These are phyloP conservation scores for Hypoxylon lenormandii DNA, from an alignment of 495 filamentous ascomycete species.

Conservation along the genomic window DNA sequence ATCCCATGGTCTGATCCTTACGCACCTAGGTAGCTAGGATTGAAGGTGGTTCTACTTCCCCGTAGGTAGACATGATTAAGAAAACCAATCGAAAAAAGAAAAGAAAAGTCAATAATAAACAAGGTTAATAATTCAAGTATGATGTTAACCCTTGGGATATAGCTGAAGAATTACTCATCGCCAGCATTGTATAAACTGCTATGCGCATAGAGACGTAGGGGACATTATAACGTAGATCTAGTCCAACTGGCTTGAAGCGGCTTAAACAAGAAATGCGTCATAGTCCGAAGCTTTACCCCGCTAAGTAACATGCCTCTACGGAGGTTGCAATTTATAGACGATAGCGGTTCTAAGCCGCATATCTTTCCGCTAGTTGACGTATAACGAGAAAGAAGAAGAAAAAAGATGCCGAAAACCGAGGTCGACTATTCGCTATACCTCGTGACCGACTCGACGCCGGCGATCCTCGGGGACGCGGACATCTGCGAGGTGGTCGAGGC, in stretches of 20 bases:
- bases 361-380: constrained; percentile 2
- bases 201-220: background rate
- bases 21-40: too few relatives aligned
- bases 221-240: background rate
- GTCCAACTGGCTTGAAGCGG: background rate
- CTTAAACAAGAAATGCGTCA: constrained; percentile 14
- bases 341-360: background rate
- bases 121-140: background rate
- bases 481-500: constrained; percentile 79
- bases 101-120: constrained; percentile 31
- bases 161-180: background rate
- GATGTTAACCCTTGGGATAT: background rate
- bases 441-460: constrained; percentile 88
- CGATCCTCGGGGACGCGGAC: constrained; percentile 74
- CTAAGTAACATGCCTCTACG: constrained; percentile 26
- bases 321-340: constrained; percentile 23
- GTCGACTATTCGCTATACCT: constrained; percentile 78
- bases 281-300: constrained; percentile 4
- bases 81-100: constrained; percentile 32
- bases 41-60: constrained; percentile 24
- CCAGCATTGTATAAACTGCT: background rate
- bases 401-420: constrained; percentile 48
- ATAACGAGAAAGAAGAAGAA: constrained; percentile 27
- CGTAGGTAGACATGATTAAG: constrained; percentile 39
- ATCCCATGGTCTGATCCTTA: constrained; percentile 21